These are phyloP conservation scores for Fusarium sp. DNA, from an alignment of 2,329 filamentous ascomycete genomes.

Conservation along the genomic window DNA sequence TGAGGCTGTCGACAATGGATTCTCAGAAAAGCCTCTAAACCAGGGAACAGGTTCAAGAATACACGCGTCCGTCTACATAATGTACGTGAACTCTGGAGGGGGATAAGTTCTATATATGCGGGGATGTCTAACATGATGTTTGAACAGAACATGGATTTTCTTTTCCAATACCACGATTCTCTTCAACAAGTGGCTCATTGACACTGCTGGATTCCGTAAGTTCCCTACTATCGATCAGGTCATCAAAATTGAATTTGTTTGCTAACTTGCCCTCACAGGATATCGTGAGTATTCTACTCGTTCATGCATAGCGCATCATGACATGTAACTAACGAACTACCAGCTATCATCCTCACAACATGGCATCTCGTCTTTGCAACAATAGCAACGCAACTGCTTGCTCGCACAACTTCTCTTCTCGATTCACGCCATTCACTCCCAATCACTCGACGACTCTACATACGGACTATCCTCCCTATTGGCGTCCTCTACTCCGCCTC, in stretches of 20 bases:
- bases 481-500: constrained; percentile 74
- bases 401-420: constrained; percentile 71
- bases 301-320: background rate
- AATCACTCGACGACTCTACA: constrained; percentile 70
- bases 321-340: constrained; percentile 17
- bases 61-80: constrained; percentile 52
- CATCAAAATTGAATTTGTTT: background rate
- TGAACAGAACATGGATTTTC: constrained; percentile 77
- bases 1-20: background rate
- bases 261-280: constrained; percentile 40
- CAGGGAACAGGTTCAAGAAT: constrained; percentile 29
- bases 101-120: background rate
- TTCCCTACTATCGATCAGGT: constrained; percentile 32
- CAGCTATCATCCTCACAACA: constrained; percentile 70
- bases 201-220: constrained; percentile 80
- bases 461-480: constrained; percentile 73
- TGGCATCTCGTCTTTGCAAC: constrained; percentile 77
- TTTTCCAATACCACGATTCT: constrained; percentile 87
- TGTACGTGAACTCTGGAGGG: constrained; percentile 37
- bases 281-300: constrained; percentile 47
- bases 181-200: constrained; percentile 92
- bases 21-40: constrained; percentile 47
- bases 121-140: constrained; percentile 19
- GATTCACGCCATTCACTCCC: constrained; percentile 71
- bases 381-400: constrained; percentile 73